Conservation (phyloP, 345 rosid species). For the Sonneratia alba region DNA sequence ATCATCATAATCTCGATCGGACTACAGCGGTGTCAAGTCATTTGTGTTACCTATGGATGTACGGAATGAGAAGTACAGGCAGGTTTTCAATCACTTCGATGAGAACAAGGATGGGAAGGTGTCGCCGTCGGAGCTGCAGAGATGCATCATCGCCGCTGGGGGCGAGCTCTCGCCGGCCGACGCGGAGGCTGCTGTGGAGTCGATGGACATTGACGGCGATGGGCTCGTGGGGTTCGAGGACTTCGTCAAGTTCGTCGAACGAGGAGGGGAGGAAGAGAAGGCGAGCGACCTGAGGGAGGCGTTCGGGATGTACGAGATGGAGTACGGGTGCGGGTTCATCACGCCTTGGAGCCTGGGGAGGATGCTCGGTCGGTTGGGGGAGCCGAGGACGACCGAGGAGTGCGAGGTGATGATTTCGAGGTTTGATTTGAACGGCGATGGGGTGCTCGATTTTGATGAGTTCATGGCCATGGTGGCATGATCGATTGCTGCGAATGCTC, state of each 20-base stretch:
- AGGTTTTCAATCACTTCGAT: constrained; percentile 40
- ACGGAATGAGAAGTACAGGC: constrained; percentile 17
- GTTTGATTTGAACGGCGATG: constrained; percentile 55
- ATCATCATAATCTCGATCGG: too few species aligned
- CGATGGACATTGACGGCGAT: constrained; percentile 23
- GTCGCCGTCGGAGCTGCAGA: constrained; percentile 35
- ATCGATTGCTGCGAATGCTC: too few species aligned
- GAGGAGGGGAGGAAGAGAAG: constrained; percentile 35
- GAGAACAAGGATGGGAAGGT: constrained; percentile 35
- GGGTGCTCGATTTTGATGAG: constrained; percentile 53
- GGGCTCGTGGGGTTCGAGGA: constrained; percentile 45
- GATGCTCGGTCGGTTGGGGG: constrained; percentile 46
- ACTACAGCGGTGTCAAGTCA: too few species aligned
- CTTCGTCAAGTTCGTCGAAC: constrained; percentile 37
- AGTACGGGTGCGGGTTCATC: constrained; percentile 41
- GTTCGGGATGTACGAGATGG: constrained; percentile 41
- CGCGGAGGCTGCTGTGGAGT: constrained; percentile 17
- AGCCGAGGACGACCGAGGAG: constrained; percentile 31
- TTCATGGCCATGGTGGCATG: constrained; percentile 50
- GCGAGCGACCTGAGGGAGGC: constrained; percentile 41
- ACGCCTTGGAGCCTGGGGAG: constrained; percentile 45
- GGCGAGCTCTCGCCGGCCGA: constrained; percentile 23
- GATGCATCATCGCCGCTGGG: too few species aligned
- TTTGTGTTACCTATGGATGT: too few species aligned
- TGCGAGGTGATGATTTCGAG: constrained; percentile 45